phyloP scores from a whole-genome alignment of 192 early-diverging fungal genomes.

The Pilaira anomala region DNA sequence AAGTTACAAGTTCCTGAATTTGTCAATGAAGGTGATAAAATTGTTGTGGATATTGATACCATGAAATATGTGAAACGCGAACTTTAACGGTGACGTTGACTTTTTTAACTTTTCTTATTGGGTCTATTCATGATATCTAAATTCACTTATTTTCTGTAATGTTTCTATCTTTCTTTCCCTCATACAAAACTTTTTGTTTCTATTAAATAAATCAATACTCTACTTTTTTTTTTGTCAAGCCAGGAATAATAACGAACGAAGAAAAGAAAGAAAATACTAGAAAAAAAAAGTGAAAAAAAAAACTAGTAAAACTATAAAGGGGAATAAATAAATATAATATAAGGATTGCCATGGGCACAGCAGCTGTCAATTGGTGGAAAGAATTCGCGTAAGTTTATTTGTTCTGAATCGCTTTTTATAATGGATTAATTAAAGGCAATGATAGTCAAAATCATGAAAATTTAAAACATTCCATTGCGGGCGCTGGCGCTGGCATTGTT shows the following conservation, averaged over 20 bases:
- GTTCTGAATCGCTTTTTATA: not conserved
- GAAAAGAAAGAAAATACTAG: too few relatives aligned
- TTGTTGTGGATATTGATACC: slow-evolving; percentile 67
- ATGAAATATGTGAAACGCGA: slow-evolving; percentile 63
- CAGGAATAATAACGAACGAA: too few relatives aligned
- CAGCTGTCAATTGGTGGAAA: slow-evolving; percentile 18
- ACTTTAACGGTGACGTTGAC: not conserved
- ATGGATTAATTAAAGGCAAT: not conserved
- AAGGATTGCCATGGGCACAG: slow-evolving; percentile 6
- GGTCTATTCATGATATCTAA: not conserved
- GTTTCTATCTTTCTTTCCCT: not conserved
- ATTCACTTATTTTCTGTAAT: not conserved
- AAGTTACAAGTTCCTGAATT: slow-evolving; percentile 78
- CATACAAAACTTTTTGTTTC: too few relatives aligned
- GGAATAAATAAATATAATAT: not conserved
- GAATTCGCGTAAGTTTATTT: slow-evolving; percentile 15
- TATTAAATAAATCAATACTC: not conserved
- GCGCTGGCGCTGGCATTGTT: slow-evolving; percentile 78
- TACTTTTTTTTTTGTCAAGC: not conserved
- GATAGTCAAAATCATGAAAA: slow-evolving; percentile 44
- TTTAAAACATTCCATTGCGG: slow-evolving; percentile 76
- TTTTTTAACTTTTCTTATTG: not conserved
- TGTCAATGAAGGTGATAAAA: slow-evolving; percentile 71
- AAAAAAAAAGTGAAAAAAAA: too few relatives aligned
- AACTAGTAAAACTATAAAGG: too few relatives aligned